phyloP scores from a whole-genome alignment of 2,329 filamentous ascomycete genomes.

The Sarocladiaceae sp. region DNA sequence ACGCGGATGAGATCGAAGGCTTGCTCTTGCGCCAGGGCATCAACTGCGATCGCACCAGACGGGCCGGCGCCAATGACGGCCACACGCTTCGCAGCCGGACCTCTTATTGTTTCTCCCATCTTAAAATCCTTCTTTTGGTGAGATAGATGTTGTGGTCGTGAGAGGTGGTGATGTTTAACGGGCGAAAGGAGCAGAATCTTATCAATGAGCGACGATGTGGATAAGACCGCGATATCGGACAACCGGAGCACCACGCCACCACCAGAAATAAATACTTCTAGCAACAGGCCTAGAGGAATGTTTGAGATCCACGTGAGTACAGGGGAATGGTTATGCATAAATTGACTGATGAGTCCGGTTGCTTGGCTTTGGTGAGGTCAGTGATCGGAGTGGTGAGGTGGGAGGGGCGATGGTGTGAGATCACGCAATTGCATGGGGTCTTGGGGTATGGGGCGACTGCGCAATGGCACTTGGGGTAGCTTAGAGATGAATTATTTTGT shows the following conservation, averaged over 20 bases:
- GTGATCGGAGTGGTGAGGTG: not conserved
- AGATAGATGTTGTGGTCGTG: no score
- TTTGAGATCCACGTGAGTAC: not conserved
- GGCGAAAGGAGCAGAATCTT: not conserved
- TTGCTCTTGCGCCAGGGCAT: constrained; percentile 56
- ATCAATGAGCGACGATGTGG: not conserved
- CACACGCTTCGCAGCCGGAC: constrained; percentile 30
- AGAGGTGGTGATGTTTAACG: not conserved
- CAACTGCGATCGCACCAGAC: constrained; percentile 54
- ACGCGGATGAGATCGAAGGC: constrained; percentile 55
- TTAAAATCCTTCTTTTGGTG: no score
- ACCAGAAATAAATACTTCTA: no score
- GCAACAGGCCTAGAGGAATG: no score
- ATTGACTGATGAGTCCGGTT: not conserved
- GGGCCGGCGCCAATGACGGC: constrained; percentile 60
- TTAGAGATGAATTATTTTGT: no score
- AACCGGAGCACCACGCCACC: not conserved
- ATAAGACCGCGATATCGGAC: not conserved
- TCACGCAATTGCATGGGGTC: not conserved
- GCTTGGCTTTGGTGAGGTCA: not conserved
- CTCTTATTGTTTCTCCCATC: not conserved
- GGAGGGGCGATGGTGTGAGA: not conserved
- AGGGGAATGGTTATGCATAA: not conserved
- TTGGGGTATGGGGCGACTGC: not conserved
- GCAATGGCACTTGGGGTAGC: no score